A percentile compares a stretch with the other conserved stretches of the same genome.
phyloP scores from a whole-genome alignment of 306 rosid genomes.

The Cucumis cinereus region DNA sequence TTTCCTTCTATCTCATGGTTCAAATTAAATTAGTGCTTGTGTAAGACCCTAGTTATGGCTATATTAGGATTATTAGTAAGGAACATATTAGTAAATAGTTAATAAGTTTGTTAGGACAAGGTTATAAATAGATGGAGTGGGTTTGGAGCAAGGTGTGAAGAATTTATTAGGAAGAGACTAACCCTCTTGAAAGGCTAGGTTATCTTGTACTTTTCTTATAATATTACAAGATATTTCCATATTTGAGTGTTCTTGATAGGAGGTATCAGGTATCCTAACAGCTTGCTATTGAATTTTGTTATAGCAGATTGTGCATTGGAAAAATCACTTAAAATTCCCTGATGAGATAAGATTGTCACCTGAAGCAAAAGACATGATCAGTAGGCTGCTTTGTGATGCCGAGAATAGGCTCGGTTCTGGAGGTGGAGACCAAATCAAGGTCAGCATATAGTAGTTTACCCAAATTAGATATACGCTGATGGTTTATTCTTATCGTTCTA shows the following conservation, averaged over 20 bases:
- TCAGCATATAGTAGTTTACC: constrained; percentile 9
- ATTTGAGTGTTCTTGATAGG: no score
- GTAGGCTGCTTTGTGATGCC: constrained; percentile 71
- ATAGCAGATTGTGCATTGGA: constrained; percentile 81
- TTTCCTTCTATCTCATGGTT: not conserved
- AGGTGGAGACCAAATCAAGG: constrained; percentile 69
- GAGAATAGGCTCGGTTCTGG: constrained; percentile 60
- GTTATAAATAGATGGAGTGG: no score
- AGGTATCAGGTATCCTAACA: no score
- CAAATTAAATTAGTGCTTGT: not conserved
- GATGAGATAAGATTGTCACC: constrained; percentile 72
- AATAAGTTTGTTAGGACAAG: no score
- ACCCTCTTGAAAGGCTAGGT: no score
- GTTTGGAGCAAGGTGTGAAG: no score
- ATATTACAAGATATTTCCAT: no score
- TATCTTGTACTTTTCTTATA: no score
- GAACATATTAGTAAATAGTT: no score
- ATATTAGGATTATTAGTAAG: no score
- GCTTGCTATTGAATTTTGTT: not conserved
- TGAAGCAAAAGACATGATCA: constrained; percentile 71
- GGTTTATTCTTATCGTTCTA: not conserved
- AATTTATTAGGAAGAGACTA: no score
- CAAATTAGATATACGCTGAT: not conserved
- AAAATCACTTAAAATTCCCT: constrained; percentile 82
- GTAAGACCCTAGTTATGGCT: no score